phyloP scores from a whole-genome alignment of 768 basidiomycete genomes.

The Mycena maculata region DNA sequence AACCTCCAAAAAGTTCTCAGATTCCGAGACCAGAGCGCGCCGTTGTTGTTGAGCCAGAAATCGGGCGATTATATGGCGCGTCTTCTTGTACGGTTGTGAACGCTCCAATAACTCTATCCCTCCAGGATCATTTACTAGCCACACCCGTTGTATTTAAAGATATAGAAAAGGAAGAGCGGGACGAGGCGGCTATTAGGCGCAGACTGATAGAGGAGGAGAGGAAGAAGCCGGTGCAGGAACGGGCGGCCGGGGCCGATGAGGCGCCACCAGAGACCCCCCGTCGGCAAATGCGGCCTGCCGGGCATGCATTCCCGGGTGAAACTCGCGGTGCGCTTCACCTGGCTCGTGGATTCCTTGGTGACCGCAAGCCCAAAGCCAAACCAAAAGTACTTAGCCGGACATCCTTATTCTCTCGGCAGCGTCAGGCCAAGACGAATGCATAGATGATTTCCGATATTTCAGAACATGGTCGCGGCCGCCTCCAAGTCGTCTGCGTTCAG shows the following conservation, averaged over 20 bases:
- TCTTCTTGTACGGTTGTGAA: conserved; percentile 27
- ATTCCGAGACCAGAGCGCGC: conserved; percentile 63
- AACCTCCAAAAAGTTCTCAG: conserved; percentile 81
- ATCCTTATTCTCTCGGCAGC: conserved; percentile 10
- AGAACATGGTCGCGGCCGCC: conserved; percentile 51
- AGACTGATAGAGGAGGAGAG: conserved; percentile 8
- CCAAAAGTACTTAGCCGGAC: conserved; percentile 12
- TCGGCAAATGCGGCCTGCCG: conserved; percentile 44
- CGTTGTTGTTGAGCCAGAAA: conserved; percentile 62
- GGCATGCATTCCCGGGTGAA: conserved; percentile 69
- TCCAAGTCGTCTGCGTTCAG: conserved; percentile 64
- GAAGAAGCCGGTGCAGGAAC: conserved; percentile 41
- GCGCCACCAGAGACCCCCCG: conserved; percentile 30
- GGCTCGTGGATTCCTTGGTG: conserved; percentile 64
- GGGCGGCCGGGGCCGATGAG: conserved; percentile 42
- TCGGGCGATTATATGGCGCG: conserved; percentile 76
- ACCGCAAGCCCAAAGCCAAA: conserved; percentile 21
- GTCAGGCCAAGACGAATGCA: conserved; percentile 39
- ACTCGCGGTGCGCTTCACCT: conserved; percentile 64
- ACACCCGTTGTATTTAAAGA: conserved; percentile 65
- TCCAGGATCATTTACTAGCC: conserved; percentile 76
- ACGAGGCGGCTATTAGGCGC: conserved; percentile 29
- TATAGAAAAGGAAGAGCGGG: conserved; percentile 54
- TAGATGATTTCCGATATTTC: conserved; percentile 26
- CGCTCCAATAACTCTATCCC: conserved; percentile 14